Evolutionary conservation across 2,329 filamentous ascomycete genomes (phyloP).

Genomic region (Lachnellula hyalina): DNA sequence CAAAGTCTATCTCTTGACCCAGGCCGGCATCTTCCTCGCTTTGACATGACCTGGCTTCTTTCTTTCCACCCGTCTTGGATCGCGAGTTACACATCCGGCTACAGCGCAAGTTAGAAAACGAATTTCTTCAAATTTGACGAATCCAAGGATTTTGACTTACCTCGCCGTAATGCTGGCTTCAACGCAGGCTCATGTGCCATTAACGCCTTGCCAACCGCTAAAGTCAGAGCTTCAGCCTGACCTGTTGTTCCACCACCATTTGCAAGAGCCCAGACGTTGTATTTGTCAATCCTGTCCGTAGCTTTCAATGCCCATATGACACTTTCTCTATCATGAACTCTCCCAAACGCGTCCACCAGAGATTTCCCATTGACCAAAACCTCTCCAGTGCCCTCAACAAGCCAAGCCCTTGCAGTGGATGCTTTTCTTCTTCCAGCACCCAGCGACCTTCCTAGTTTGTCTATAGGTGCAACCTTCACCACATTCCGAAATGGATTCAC

Average conservation of each 20-base stretch:
- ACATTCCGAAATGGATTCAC: slow-evolving; percentile 65
- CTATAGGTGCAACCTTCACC: slow-evolving; percentile 59
- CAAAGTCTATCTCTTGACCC: slow-evolving; percentile 69
- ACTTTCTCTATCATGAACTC: slow-evolving; percentile 90
- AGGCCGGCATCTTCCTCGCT: slow-evolving; percentile 95
- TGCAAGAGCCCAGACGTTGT: slow-evolving; percentile 88
- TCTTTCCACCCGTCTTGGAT: slow-evolving; percentile 88
- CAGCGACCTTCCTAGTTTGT: slow-evolving; percentile 71
- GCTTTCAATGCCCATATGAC: slow-evolving; percentile 85
- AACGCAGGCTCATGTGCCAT: slow-evolving; percentile 86
- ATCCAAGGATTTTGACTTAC: slow-evolving; percentile 48
- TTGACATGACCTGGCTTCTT: slow-evolving; percentile 97
- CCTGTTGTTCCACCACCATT: slow-evolving; percentile 87
- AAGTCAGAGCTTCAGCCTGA: slow-evolving; percentile 88
- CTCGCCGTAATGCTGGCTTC: slow-evolving; percentile 81
- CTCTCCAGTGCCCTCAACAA: slow-evolving; percentile 91
- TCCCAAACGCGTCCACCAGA: slow-evolving; percentile 75
- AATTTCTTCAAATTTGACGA: background rate
- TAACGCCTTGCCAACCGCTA: slow-evolving; percentile 84
- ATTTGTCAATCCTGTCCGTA: slow-evolving; percentile 83
- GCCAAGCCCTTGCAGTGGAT: slow-evolving; percentile 74
- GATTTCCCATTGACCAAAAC: slow-evolving; percentile 84
- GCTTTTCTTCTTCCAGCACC: slow-evolving; percentile 85
- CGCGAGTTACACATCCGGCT: slow-evolving; percentile 92
- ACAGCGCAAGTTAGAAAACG: slow-evolving; percentile 28